Conservation (phyloP, 208 protist species). For the Trypanosoma mega region DNA sequence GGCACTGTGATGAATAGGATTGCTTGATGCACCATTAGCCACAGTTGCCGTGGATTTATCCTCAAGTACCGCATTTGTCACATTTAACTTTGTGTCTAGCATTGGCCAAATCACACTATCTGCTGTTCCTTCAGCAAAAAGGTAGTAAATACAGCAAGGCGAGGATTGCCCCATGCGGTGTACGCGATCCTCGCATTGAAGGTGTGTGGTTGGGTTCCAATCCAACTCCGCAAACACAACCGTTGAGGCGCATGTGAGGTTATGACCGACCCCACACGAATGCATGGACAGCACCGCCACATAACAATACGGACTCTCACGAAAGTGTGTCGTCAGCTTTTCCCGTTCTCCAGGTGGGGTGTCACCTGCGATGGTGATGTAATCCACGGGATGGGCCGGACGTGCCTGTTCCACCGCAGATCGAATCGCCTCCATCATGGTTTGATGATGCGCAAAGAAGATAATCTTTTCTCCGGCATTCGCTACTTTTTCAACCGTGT, state of each 20-base stretch:
- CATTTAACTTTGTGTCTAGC: constrained; percentile 82
- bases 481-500: constrained; percentile 74
- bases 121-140: constrained; percentile 89
- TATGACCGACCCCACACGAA: constrained; percentile 95
- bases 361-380: constrained; percentile 92
- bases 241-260: constrained; percentile 91
- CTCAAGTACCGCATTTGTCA: constrained; percentile 80
- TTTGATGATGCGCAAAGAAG: constrained; percentile 93
- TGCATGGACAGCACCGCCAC: constrained; percentile 93
- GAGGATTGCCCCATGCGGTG: constrained; percentile 95
- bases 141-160: constrained; percentile 91
- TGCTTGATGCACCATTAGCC: neutral
- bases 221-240: constrained; percentile 97
- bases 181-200: constrained; percentile 96
- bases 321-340: constrained; percentile 76
- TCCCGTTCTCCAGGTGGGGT: constrained; percentile 71
- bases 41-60: constrained; percentile 17
- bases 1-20: neutral
- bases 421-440: constrained; percentile 92
- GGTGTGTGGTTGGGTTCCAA: constrained; percentile 96
- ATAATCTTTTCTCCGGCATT: constrained; percentile 88
- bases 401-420: constrained; percentile 62
- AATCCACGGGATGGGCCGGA: constrained; percentile 66
- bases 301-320: constrained; percentile 53
- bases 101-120: constrained; percentile 92